A percentile compares a stretch with the other conserved stretches of the same genome.
Evolutionary conservation across 1,284 basidiomycete species (phyloP).

Genomic region (Takashimella koratensis): DNA sequence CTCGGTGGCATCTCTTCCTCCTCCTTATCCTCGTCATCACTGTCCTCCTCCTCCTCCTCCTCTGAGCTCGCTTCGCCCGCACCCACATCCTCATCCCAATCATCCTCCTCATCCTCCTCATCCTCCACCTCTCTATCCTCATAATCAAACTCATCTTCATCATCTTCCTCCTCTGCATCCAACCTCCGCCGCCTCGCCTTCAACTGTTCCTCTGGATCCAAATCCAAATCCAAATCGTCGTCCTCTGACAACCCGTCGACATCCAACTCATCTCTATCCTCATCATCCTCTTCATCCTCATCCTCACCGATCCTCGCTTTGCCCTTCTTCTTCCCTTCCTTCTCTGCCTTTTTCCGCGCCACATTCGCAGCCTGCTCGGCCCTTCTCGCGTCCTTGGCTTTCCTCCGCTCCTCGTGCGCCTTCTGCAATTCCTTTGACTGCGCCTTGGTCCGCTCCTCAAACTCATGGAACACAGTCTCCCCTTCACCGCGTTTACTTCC

Average conservation of each 20-base stretch:
- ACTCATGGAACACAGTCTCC: constrained; percentile 84
- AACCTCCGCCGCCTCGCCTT: constrained; percentile 23
- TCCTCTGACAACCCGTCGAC: constrained; percentile 41
- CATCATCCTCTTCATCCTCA: constrained; percentile 46
- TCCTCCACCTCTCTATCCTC: constrained; percentile 56
- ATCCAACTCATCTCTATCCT: constrained; percentile 49
- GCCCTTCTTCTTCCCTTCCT: constrained; percentile 35
- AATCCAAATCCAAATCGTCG: constrained; percentile 39
- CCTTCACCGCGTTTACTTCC: constrained; percentile 65
- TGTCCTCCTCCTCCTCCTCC: constrained; percentile 38
- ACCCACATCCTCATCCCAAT: constrained; percentile 43
- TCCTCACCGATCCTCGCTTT: constrained; percentile 29
- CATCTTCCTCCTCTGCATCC: constrained; percentile 42
- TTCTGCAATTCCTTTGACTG: constrained; percentile 64
- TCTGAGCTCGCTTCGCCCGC: constrained; percentile 53
- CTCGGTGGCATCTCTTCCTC: constrained; percentile 21
- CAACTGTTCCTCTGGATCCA: constrained; percentile 48
- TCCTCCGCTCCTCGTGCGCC: constrained; percentile 70
- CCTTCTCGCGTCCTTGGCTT: constrained; percentile 66
- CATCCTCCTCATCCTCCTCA: constrained; percentile 57
- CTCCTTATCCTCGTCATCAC: constrained; percentile 36
- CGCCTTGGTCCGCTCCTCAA: constrained; percentile 69
- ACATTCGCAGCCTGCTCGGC: constrained; percentile 88
- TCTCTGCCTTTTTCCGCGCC: constrained; percentile 63
- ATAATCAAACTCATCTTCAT: constrained; percentile 41